A percentile compares a stretch with the other conserved stretches of the same genome.
phyloP scores from a whole-genome alignment of 1,284 basidiomycete species.

The Papiliotrema flavescens region DNA sequence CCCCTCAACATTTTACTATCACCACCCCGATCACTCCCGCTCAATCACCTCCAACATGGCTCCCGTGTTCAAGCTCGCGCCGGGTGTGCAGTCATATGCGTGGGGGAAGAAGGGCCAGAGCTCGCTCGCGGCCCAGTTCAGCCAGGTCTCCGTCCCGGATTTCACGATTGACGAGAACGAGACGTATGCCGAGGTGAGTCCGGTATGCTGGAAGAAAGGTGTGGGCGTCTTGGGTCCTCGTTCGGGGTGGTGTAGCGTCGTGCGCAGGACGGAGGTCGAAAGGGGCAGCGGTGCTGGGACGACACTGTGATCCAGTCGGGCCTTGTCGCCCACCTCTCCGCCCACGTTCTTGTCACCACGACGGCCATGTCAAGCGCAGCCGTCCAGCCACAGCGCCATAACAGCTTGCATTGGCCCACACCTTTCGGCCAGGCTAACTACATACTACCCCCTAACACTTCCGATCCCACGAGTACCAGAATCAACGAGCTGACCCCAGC shows the following conservation, averaged over 20 bases:
- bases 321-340: no score
- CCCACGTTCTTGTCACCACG: slow-evolving; percentile 1
- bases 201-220: no score
- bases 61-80: slow-evolving; percentile 44
- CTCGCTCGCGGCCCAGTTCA: slow-evolving; percentile 56
- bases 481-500: slow-evolving; percentile 51
- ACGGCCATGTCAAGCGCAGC: background rate
- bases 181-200: slow-evolving; percentile 63
- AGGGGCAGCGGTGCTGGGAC: no score
- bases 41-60: background rate
- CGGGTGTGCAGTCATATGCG: slow-evolving; percentile 51
- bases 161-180: slow-evolving; percentile 57
- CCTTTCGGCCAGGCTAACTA: no score
- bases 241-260: no score
- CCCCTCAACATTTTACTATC: no score
- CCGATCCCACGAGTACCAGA: background rate
- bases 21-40: no score
- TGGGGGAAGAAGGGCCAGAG: slow-evolving; percentile 57
- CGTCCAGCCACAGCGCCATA: no score
- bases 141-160: slow-evolving; percentile 49
- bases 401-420: no score
- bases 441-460: background rate
- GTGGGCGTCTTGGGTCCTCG: no score
- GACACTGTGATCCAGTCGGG: no score
- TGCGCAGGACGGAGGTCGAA: no score